These are phyloP conservation scores for Agrostemma githago DNA, from an alignment of 148 eudicot genomes.

Conservation along the genomic window DNA sequence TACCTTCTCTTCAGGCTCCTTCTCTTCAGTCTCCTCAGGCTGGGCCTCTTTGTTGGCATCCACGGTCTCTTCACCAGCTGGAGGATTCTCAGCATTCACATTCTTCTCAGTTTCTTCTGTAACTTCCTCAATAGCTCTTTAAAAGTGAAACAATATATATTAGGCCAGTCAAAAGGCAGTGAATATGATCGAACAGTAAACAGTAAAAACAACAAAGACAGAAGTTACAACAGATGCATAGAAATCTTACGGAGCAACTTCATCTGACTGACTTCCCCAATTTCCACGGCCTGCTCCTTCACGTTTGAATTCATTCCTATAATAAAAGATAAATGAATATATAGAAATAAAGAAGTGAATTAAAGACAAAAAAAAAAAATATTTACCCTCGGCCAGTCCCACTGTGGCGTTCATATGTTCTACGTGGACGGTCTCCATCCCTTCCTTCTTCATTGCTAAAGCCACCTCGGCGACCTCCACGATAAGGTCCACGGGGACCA, in stretches of 20 bases:
- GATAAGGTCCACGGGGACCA: constrained; percentile 60
- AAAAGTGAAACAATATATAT: background rate
- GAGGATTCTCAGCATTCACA: constrained; percentile 46
- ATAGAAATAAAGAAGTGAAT: background rate
- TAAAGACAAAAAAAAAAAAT: background rate
- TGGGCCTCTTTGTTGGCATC: constrained; percentile 61
- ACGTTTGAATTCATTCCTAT: constrained; percentile 67
- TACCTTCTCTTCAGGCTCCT: constrained; percentile 87
- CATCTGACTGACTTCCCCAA: constrained; percentile 82
- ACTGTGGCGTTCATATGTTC: constrained; percentile 63
- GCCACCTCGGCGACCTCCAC: constrained; percentile 74
- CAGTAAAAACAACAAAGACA: background rate
- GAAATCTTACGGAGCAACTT: constrained; percentile 56
- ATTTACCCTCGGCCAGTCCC: constrained; percentile 74
- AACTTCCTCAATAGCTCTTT: constrained; percentile 59
- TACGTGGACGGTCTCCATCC: constrained; percentile 63
- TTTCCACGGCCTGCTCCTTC: constrained; percentile 96
- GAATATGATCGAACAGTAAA: background rate
- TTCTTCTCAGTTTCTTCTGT: constrained; percentile 55
- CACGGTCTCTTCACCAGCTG: constrained; percentile 50
- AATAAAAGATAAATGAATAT: background rate
- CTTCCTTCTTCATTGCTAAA: constrained; percentile 56
- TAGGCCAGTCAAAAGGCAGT: background rate
- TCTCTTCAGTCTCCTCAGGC: constrained; percentile 65
- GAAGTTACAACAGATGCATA: constrained; percentile 2